Conservation (phyloP, 257 asterid genomes). For the Solanum ahanhuiri region DNA sequence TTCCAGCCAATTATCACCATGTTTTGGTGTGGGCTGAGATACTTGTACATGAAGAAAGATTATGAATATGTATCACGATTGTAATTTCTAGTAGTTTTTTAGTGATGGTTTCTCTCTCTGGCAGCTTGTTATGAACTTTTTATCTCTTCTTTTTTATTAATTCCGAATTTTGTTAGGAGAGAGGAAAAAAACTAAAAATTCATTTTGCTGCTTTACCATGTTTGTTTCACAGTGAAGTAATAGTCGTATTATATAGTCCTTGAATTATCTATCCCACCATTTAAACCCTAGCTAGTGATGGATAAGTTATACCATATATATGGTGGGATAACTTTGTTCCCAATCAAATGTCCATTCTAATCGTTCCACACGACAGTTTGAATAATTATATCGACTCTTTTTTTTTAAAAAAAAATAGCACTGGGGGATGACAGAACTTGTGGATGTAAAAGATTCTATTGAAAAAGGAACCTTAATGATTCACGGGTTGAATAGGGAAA, state of each 20-base stretch:
- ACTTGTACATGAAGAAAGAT: background rate
- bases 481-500: no score
- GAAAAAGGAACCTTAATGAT: no score
- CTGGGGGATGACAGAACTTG: background rate
- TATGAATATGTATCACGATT: background rate
- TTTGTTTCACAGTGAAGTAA: background rate
- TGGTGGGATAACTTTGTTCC: background rate
- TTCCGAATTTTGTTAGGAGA: background rate
- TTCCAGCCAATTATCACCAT: background rate
- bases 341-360: background rate
- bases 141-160: background rate
- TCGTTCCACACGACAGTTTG: background rate
- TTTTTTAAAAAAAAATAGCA: background rate
- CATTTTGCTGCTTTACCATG: background rate
- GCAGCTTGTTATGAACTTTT: background rate
- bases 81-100: background rate
- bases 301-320: no score
- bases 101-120: background rate
- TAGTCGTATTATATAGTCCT: no score
- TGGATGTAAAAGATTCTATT: background rate
- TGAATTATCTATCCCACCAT: no score
- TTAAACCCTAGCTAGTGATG: no score
- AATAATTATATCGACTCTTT: background rate
- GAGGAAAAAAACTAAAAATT: background rate
- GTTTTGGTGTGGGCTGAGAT: background rate